A percentile compares a stretch with the other conserved stretches of the same genome.
phyloP scores from a whole-genome alignment of 1,284 basidiomycete species.

The Papiliotrema nemorosa region DNA sequence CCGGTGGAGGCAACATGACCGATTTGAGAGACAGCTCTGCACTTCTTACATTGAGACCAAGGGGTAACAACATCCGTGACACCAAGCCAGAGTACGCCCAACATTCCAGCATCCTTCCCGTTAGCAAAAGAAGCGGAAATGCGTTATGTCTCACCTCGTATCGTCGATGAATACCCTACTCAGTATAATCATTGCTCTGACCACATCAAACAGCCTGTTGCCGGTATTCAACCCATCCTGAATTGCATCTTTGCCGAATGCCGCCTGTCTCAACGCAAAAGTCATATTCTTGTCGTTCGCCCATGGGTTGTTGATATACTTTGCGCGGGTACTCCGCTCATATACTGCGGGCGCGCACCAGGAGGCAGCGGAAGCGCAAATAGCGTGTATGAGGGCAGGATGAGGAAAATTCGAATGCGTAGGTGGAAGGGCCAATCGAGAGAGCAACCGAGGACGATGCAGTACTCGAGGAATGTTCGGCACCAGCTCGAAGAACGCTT shows the following conservation, averaged over 20 bases:
- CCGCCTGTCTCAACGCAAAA: constrained; percentile 36
- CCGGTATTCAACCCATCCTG: constrained; percentile 43
- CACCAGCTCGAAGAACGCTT: constrained; percentile 45
- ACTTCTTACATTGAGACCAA: constrained; percentile 45
- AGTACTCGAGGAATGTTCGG: constrained; percentile 45
- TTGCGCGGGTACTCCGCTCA: constrained; percentile 14
- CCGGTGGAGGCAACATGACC: constrained; percentile 42
- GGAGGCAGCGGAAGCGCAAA: constrained; percentile 47
- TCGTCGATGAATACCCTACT: constrained; percentile 46
- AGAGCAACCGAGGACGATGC: constrained; percentile 46
- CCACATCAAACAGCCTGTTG: constrained; percentile 43
- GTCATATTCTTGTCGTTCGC: constrained; percentile 7
- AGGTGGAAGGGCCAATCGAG: constrained; percentile 50
- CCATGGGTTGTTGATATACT: not conserved
- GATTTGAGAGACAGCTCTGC: constrained; percentile 43
- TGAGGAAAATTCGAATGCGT: constrained; percentile 51
- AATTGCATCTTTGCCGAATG: constrained; percentile 41
- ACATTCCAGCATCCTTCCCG: constrained; percentile 44
- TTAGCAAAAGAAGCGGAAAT: not conserved
- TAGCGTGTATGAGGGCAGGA: constrained; percentile 49
- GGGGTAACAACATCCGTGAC: constrained; percentile 43
- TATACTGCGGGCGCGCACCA: constrained; percentile 35
- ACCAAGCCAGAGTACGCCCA: constrained; percentile 46
- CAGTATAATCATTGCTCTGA: constrained; percentile 46
- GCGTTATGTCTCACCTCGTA: constrained; percentile 13